Conservation (phyloP, 1,284 basidiomycete genomes). For the Leccinum pseudoinsigne region DNA sequence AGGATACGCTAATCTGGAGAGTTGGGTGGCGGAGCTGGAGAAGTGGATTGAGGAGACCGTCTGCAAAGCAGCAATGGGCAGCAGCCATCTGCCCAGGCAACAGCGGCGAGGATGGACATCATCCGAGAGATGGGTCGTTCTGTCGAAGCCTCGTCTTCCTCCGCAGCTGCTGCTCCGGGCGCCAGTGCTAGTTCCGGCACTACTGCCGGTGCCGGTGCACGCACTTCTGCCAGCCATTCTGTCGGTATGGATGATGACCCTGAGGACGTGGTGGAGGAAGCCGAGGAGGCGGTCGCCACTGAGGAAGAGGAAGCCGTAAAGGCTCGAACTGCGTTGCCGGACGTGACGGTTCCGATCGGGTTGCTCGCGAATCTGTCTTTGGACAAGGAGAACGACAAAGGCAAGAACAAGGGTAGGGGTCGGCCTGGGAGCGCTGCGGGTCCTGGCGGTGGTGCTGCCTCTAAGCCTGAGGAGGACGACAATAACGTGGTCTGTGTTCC, state of each 20-base stretch:
- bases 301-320: conserved; percentile 41
- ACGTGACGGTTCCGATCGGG: conserved; percentile 69
- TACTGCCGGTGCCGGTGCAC: background rate
- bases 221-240: background rate
- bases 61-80: conserved; percentile 38
- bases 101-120: conserved; percentile 27
- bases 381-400: conserved; percentile 46
- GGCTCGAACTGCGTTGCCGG: conserved; percentile 54
- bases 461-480: conserved; percentile 48
- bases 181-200: background rate
- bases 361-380: conserved; percentile 71
- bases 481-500: conserved; percentile 57
- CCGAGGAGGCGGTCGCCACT: conserved; percentile 26
- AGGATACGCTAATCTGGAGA: too few relatives aligned
- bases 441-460: conserved; percentile 7
- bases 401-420: conserved; percentile 35
- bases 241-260: conserved; percentile 2
- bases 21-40: too few relatives aligned
- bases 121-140: conserved; percentile 31
- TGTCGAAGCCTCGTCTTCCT: conserved; percentile 29
- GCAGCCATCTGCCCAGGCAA: conserved; percentile 23
- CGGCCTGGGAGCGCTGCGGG: conserved; percentile 13
- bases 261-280: conserved; percentile 24
- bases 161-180: background rate
- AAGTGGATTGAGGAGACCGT: conserved; percentile 31